A percentile compares a stretch with the other conserved stretches of the same genome.
phyloP scores from a whole-genome alignment of 2,329 filamentous ascomycete species.

The Fusarium palustre region DNA sequence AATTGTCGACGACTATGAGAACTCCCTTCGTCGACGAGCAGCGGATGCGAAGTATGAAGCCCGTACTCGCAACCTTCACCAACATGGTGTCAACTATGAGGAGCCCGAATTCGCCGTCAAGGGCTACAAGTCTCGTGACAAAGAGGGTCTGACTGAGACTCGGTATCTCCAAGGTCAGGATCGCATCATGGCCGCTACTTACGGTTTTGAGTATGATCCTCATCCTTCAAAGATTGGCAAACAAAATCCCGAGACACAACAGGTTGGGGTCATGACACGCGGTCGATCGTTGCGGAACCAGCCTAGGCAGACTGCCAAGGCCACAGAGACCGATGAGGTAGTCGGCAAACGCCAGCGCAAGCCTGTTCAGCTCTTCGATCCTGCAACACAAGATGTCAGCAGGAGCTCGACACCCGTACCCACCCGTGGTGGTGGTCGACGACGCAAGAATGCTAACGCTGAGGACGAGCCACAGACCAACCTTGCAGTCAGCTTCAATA shows the following conservation, averaged over 20 bases:
- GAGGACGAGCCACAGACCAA: conserved; percentile 47
- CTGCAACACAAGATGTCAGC: conserved; percentile 63
- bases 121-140: conserved; percentile 62
- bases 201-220: conserved; percentile 71
- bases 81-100: conserved; percentile 58
- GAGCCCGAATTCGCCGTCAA: conserved; percentile 67
- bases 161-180: conserved; percentile 66
- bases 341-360: conserved; percentile 67
- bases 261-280: conserved; percentile 62
- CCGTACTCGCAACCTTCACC: conserved; percentile 56
- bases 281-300: conserved; percentile 67
- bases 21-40: conserved; percentile 62
- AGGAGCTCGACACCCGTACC: conserved; percentile 63
- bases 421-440: conserved; percentile 47
- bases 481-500: conserved; percentile 51
- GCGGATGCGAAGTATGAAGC: conserved; percentile 62
- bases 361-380: conserved; percentile 63
- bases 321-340: conserved; percentile 65
- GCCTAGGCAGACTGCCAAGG: conserved; percentile 68
- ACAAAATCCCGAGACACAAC: conserved; percentile 69
- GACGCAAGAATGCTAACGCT: conserved; percentile 49
- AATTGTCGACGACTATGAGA: conserved; percentile 68
- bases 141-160: conserved; percentile 58
- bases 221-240: conserved; percentile 67
- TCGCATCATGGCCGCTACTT: conserved; percentile 68